Percentiles rank a stretch among this genome's conserved stretches.
These are phyloP conservation scores for Dalbergia cultrata DNA, from an alignment of 306 rosid genomes.

Conservation along the genomic window DNA sequence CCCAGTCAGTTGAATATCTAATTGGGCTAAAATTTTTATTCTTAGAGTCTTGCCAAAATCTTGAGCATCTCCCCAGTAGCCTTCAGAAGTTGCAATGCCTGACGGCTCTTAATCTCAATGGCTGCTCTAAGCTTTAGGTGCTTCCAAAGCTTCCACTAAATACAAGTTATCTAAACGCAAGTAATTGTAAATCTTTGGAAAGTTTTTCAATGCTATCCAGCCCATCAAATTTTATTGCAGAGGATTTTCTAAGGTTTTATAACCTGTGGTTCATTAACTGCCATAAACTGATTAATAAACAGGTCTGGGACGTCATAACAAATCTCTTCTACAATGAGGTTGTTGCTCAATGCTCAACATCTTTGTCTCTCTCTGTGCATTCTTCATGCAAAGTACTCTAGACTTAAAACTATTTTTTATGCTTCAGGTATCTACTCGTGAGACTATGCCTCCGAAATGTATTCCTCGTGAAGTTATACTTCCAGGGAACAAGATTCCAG, in stretches of 20 bases:
- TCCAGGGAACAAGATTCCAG: conserved; percentile 29
- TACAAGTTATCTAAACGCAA: not conserved
- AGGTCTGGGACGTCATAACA: not conserved
- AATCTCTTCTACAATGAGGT: conserved; percentile 14
- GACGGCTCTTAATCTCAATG: not conserved
- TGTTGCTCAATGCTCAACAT: not conserved
- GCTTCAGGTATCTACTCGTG: not conserved
- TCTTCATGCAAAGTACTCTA: too few relatives aligned
- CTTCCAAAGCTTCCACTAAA: not conserved
- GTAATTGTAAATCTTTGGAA: conserved; percentile 15
- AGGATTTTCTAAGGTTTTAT: not conserved
- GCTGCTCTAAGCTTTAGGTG: not conserved
- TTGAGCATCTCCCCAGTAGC: conserved; percentile 33
- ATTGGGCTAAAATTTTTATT: not conserved
- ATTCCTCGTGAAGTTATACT: not conserved
- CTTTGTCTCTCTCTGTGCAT: not conserved
- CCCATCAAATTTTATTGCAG: not conserved
- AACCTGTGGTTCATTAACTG: not conserved
- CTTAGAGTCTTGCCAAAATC: conserved; percentile 20
- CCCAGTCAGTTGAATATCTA: conserved; percentile 1
- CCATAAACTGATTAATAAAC: conserved; percentile 15
- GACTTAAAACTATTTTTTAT: too few relatives aligned
- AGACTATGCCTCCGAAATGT: too few relatives aligned
- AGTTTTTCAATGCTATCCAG: not conserved
- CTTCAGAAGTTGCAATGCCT: conserved; percentile 33